Conservation (phyloP, 1,139 yeast genomes). For the Pichia sp. region DNA sequence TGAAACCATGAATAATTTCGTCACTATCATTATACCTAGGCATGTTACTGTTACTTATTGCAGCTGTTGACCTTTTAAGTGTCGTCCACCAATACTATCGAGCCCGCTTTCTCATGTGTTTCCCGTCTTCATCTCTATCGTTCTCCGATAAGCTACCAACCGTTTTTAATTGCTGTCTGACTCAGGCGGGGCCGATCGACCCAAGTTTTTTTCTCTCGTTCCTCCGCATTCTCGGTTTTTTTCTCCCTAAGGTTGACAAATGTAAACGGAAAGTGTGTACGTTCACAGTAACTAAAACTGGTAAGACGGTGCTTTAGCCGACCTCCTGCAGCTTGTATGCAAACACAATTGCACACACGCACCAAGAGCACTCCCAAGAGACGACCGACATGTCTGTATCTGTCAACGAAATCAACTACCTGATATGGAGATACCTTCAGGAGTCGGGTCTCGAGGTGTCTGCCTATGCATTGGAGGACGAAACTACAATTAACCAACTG, state of each 20-base stretch:
- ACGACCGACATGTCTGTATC: conserved; percentile 63
- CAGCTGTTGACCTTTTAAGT: too few species aligned
- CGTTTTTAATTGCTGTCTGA: too few species aligned
- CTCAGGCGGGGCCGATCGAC: too few species aligned
- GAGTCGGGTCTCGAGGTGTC: conserved; percentile 80
- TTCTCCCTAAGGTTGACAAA: not conserved
- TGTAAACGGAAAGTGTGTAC: not conserved
- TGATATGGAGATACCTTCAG: conserved; percentile 89
- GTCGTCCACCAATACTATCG: too few species aligned
- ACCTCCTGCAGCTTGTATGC: not conserved
- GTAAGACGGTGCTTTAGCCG: not conserved
- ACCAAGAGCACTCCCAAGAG: not conserved
- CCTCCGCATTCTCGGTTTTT: not conserved
- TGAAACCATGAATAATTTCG: conserved; percentile 7
- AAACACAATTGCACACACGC: not conserved
- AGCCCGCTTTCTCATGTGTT: too few species aligned
- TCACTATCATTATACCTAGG: conserved; percentile 1
- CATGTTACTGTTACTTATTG: not conserved
- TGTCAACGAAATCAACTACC: conserved; percentile 80
- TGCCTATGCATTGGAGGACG: conserved; percentile 78
- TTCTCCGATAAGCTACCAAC: too few species aligned
- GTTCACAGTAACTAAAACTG: not conserved
- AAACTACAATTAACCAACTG: conserved; percentile 55
- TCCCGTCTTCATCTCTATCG: too few species aligned
- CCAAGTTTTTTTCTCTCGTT: not conserved